These are phyloP conservation scores for Ulmus americana DNA, from an alignment of 331 rosid species.

Conservation along the genomic window DNA sequence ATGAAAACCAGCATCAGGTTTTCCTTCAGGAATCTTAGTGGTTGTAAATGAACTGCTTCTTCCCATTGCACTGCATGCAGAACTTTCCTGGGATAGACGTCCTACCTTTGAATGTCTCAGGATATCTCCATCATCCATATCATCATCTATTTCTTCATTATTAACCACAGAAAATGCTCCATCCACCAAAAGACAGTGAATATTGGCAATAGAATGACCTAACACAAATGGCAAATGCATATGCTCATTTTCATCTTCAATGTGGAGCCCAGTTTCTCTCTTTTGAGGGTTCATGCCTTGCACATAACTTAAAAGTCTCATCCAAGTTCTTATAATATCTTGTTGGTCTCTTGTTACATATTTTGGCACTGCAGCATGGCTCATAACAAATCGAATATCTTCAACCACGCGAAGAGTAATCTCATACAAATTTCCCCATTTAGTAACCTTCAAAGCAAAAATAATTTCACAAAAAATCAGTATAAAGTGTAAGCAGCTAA, in stretches of 20 bases:
- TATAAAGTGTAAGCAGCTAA: background rate
- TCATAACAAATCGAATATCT: conserved; percentile 93
- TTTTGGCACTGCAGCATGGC: conserved; percentile 67
- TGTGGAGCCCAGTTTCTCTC: conserved; percentile 74
- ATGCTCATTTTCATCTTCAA: conserved; percentile 83
- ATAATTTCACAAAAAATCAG: background rate
- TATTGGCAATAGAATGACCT: conserved; percentile 64
- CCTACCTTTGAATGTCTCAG: conserved; percentile 79
- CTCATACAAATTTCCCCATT: conserved; percentile 57
- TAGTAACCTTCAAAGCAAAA: conserved; percentile 47
- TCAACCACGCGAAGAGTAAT: conserved; percentile 75
- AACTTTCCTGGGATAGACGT: conserved; percentile 69
- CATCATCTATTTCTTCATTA: conserved; percentile 46
- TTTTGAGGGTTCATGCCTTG: conserved; percentile 94
- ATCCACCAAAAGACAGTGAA: conserved; percentile 75
- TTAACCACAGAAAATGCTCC: conserved; percentile 70
- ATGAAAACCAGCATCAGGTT: conserved; percentile 33
- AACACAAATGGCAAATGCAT: conserved; percentile 61
- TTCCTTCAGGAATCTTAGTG: conserved; percentile 34
- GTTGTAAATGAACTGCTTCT: conserved; percentile 33
- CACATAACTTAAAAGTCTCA: conserved; percentile 69
- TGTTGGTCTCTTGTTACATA: conserved; percentile 66
- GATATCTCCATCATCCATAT: conserved; percentile 50
- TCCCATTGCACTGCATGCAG: conserved; percentile 48
- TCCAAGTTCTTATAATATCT: conserved; percentile 78